Evolutionary conservation across 2,329 filamentous ascomycete genomes (phyloP), one percentile per base, ranked within the genome.

Genomic region (Sclerotinia glacialis): DNA sequence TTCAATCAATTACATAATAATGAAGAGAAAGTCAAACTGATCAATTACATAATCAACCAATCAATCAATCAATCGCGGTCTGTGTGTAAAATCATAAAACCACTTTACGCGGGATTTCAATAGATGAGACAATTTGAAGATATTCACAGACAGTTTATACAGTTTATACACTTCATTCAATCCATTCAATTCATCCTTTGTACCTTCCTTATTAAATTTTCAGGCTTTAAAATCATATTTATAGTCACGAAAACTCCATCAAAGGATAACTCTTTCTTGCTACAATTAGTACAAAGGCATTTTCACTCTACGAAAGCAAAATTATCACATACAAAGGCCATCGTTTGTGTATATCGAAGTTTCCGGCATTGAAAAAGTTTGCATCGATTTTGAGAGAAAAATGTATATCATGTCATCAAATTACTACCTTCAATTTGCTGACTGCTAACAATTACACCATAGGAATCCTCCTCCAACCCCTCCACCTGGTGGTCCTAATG

Each of bases 391-490:
- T 9, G 21, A 12, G 8, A 5, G 1, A n/a, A 53, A n/a, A 7
- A 53, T 53, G 50, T 52, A n/a, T 8, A 8, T n/a, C 21, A 7
- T 37, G 11, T n/a, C 21, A 7, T 37, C 5, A 14, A 40, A 21
- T 11, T n/a, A 21, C 52, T 26, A 18, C 28, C 12, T 58, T 28
- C 54, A 9, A 58, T 53, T 53, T 53, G 11, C 46, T 28, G 37
- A 18, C 5, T 53, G 37, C 62, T 64, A 26, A 64, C 23, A 3
- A 5, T 62, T 2, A 31, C 8, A 7, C 16, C n/a, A 6, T 7
- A 66, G 64, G 64, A 66, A 65, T 66, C 42, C 65, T 65, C 50
- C 55, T 47, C 50, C 52, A 42, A 52, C 65, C 11, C 53, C 63
- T 42, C 40, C 47, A 47, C 58, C 44, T 12, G 23, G 50, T 52